Base-by-base conservation (phyloP, 208 protist species). In the Naegleria lovaniensis region DNA sequence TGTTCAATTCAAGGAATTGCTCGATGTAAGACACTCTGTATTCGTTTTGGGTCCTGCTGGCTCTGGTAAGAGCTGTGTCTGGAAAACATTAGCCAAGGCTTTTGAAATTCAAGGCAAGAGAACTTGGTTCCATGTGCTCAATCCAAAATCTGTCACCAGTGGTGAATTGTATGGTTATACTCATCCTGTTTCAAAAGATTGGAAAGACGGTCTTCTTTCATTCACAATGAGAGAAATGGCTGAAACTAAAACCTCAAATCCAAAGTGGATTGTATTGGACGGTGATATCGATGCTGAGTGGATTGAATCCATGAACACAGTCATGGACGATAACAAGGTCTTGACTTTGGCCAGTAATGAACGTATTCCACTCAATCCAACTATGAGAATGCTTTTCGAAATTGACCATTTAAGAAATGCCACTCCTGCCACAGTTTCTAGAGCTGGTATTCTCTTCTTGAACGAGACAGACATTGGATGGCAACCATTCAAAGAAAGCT, bases 301-400 rank as follows among this genome's bases (percentile, higher is more conserved):
- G 98, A 99, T 99, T 93, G 98, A 99, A 94, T 99, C 98, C 41
- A 97, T 99, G 96, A 99, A 99, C 95, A 99, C 98, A 51, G 98
- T 99, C 43, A 99, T 99, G 97, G 97, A 99, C 93, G 97, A 99
- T 93, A 99, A 99, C 94, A 99, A 99, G 93, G 98, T 99, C 94
- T 95, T 99, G 52, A 99, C 98, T 75, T 95, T 99, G 9, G 98
- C 98, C 79, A 98, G 96, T 33, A 99, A 99, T 92, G 98, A 99
- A 92, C 97, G 98, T 92, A 99, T 99, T 92, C 97, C 97, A 11
- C 94, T 99, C 89, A 98, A 97, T 85, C 95, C 98, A 89, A 96
- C 96, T 48, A 99, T 99, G 98, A 95, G 98, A 59, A 97, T 99
- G 94, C 96, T 99, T 86, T 99, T 99, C 93, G 98, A 99, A 92